A percentile compares a stretch with the other conserved stretches of the same genome.
Evolutionary conservation across 2,329 filamentous ascomycete genomes (phyloP).

Genomic region (Talaromyces piceae): DNA sequence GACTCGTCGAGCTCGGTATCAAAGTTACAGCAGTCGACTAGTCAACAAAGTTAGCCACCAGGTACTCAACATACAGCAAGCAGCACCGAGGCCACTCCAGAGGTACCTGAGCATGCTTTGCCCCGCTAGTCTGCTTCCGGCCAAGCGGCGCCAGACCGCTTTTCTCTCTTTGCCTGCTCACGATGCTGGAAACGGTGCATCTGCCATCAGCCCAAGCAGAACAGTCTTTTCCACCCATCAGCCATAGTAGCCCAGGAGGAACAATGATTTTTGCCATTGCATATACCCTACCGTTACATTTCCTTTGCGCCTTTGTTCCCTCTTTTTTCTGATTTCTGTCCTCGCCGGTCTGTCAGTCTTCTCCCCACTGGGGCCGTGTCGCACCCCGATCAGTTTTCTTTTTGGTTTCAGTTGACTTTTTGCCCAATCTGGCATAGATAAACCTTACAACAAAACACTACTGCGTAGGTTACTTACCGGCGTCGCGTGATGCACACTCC

Average conservation of each 20-base stretch:
- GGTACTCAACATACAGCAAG: no score
- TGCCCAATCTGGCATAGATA: background rate
- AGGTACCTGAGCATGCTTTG: conserved; percentile 1
- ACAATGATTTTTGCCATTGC: no score
- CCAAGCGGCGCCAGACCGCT: conserved; percentile 11
- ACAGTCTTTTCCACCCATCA: background rate
- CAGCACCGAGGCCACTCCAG: conserved; percentile 2
- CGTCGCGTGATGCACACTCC: background rate
- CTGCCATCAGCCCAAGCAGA: background rate
- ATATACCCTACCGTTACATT: background rate
- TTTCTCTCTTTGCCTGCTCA: background rate
- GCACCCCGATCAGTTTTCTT: background rate
- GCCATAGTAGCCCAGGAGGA: no score
- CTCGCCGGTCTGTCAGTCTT: background rate
- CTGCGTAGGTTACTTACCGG: no score
- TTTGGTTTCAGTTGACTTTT: conserved; percentile 1
- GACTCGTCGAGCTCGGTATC: no score
- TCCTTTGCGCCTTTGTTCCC: no score
- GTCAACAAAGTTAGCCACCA: no score
- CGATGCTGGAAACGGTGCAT: background rate
- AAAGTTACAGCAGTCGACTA: no score
- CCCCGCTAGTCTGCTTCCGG: background rate
- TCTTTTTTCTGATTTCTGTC: no score
- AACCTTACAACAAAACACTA: background rate
- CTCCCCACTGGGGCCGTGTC: background rate